A percentile compares a stretch with the other conserved stretches of the same genome.
phyloP scores from a whole-genome alignment of 148 eudicot species.

The Selenicereus undatus region DNA sequence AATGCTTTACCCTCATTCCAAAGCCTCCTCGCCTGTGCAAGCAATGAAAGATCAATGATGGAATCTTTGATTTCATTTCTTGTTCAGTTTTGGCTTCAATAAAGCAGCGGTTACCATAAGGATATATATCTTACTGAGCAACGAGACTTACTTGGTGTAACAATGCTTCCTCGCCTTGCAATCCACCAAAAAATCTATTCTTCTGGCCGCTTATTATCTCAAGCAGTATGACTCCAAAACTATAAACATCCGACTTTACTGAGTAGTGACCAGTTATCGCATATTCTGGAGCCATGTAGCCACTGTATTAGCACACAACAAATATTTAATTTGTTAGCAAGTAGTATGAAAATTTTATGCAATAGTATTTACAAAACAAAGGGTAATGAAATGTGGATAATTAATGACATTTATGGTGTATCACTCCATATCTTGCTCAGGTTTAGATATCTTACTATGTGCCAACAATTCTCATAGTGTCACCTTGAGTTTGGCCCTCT shows the following conservation, averaged over 20 bases:
- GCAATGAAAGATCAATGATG: too few relatives aligned
- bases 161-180: constrained; percentile 11
- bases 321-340: neutral
- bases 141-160: constrained; percentile 15
- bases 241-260: constrained; percentile 27
- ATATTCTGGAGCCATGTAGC: constrained; percentile 38
- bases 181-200: constrained; percentile 8
- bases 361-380: neutral
- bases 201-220: constrained; percentile 29
- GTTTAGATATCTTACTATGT: constrained; percentile 26
- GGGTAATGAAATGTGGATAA: neutral
- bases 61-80: neutral
- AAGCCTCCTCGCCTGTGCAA: constrained; percentile 25
- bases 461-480: constrained; percentile 18
- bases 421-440: neutral
- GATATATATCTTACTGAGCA: too few relatives aligned
- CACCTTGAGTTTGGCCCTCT: constrained; percentile 24
- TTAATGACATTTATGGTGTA: too few relatives aligned
- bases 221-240: constrained; percentile 31
- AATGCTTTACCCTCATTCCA: constrained; percentile 21
- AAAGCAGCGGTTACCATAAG: too few relatives aligned
- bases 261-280: constrained; percentile 30
- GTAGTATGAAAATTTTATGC: neutral
- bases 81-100: neutral
- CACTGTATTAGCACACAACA: constrained; percentile 2